Conservation (phyloP, 441 rosid species). For the Eugenia klotzschiana region DNA sequence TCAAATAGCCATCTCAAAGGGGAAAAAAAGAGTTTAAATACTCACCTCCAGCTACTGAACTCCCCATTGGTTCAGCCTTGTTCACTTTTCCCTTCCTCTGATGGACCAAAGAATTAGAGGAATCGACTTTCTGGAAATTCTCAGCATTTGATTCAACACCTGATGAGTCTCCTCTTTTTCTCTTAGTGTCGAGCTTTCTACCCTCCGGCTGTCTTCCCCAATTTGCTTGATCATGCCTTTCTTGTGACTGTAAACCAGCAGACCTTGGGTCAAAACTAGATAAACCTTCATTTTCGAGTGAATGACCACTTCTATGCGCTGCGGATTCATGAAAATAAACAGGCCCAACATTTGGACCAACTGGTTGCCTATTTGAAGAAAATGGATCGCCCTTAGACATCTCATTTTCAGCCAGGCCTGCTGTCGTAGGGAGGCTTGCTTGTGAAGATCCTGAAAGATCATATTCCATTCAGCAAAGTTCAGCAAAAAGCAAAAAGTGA, state of each 20-base stretch:
- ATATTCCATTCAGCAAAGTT: constrained; percentile 1
- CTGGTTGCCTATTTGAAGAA: constrained; percentile 57
- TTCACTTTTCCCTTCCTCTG: constrained; percentile 50
- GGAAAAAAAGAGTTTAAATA: constrained; percentile 18
- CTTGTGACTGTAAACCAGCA: constrained; percentile 78
- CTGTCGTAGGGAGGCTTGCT: constrained; percentile 24
- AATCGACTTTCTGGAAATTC: constrained; percentile 36
- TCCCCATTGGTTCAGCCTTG: constrained; percentile 47
- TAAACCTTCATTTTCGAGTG: constrained; percentile 90
- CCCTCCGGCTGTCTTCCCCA: constrained; percentile 28
- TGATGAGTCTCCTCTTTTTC: constrained; percentile 71
- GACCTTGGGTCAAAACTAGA: constrained; percentile 86
- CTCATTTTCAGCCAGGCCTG: constrained; percentile 49
- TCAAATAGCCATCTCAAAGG: constrained; percentile 26
- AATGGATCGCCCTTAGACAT: constrained; percentile 48
- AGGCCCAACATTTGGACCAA: constrained; percentile 53
- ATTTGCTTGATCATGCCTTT: constrained; percentile 38
- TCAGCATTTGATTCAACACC: constrained; percentile 38
- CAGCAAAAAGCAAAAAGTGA: neutral
- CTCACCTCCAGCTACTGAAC: constrained; percentile 30
- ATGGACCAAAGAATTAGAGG: constrained; percentile 19
- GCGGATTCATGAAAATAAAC: constrained; percentile 69
- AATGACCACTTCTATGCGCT: constrained; percentile 54
- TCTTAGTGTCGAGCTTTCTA: constrained; percentile 47
- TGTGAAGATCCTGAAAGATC: constrained; percentile 62